A percentile compares a stretch with the other conserved stretches of the same genome.
Conservation (phyloP, 176 grass and related monocot genomes). For the Lolium rigidum region DNA sequence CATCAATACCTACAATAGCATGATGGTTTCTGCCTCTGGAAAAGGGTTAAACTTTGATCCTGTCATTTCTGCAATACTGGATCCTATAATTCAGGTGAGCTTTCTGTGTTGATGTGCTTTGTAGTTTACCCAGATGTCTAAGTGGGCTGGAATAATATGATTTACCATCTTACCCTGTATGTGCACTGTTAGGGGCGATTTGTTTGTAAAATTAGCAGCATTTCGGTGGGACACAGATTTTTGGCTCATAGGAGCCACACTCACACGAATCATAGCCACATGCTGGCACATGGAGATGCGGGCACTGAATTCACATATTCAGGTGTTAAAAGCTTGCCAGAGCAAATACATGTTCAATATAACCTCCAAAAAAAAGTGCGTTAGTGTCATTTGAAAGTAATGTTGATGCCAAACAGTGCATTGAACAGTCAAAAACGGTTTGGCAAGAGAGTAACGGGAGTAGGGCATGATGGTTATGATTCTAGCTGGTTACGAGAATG, state of each 20-base stretch:
- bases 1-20: constrained; percentile 88
- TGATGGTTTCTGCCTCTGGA: constrained; percentile 96
- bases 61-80: constrained; percentile 89
- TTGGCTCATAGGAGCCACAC: too few species aligned
- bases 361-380: not conserved
- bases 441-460: not conserved
- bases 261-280: too few species aligned
- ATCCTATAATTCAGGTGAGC: constrained; percentile 94
- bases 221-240: not conserved
- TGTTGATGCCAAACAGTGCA: not conserved
- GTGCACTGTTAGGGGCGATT: not conserved
- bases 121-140: constrained; percentile 24
- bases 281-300: too few species aligned
- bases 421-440: not conserved
- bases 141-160: not conserved
- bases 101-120: constrained; percentile 28
- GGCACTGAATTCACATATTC: too few species aligned
- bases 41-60: constrained; percentile 82
- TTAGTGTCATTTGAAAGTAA: not conserved
- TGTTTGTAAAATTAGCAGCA: not conserved
- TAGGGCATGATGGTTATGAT: not conserved
- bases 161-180: not conserved
- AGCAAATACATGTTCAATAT: too few species aligned
- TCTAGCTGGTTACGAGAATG: not conserved
- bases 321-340: too few species aligned